Conservation (phyloP, 495 filamentous ascomycete genomes). For the Penicillium ucsense region DNA sequence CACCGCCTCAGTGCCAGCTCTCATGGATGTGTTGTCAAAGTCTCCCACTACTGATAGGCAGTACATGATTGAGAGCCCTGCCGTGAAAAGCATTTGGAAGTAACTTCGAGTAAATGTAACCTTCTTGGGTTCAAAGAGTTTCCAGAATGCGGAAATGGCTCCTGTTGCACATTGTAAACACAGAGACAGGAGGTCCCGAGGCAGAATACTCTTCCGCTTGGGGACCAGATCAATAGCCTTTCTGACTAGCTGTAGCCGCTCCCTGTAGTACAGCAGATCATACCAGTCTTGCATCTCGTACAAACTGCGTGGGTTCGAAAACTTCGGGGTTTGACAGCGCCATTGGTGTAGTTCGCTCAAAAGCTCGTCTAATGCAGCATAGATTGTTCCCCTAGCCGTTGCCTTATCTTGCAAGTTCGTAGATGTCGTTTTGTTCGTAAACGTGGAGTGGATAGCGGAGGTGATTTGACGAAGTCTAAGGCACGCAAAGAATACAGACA, state of each 20-base stretch:
- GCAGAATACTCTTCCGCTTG: constrained; percentile 11
- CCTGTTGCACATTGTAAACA: constrained; percentile 13
- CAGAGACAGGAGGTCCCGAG: constrained; percentile 12
- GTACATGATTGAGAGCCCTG: constrained; percentile 19
- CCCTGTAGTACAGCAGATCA: constrained; percentile 16
- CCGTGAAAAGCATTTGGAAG: constrained; percentile 20
- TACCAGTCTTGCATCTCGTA: constrained; percentile 22
- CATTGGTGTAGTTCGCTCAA: constrained; percentile 13
- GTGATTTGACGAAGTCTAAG: constrained; percentile 19
- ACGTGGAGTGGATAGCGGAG: constrained; percentile 13
- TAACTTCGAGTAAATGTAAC: constrained; percentile 23
- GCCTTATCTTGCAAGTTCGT: background rate
- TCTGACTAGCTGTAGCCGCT: constrained; percentile 12
- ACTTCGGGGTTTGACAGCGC: constrained; percentile 11
- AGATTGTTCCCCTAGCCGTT: constrained; percentile 9
- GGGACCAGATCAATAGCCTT: constrained; percentile 21
- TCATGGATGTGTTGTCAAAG: constrained; percentile 3
- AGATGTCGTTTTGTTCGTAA: constrained; percentile 4
- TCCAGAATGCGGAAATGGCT: constrained; percentile 13
- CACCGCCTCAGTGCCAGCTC: constrained; percentile 9
- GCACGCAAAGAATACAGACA: constrained; percentile 16
- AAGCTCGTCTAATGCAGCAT: constrained; percentile 12
- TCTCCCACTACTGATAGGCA: constrained; percentile 15
- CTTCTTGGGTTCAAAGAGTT: constrained; percentile 11
- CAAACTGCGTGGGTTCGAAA: constrained; percentile 8